Evolutionary conservation across 2,329 filamentous ascomycete genomes (phyloP).

Genomic region (Xylariaceae sp.): DNA sequence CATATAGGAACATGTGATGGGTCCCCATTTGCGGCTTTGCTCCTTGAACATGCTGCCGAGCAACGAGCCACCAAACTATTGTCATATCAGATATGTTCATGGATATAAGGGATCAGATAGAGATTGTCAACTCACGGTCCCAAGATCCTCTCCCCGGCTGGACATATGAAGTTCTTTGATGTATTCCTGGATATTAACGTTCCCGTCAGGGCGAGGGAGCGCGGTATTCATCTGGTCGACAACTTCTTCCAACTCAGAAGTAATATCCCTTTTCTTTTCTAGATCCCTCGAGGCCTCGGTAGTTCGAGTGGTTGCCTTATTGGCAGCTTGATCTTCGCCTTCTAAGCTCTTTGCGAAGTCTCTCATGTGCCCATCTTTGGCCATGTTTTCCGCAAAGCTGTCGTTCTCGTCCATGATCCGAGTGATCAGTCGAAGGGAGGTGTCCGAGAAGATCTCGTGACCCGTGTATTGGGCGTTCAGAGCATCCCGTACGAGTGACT

Average conservation of each 20-base stretch:
- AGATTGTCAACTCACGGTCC: conserved; percentile 28
- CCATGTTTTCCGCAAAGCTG: conserved; percentile 20
- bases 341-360: background rate
- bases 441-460: conserved; percentile 15
- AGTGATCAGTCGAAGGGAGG: conserved; percentile 27
- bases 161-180: conserved; percentile 39
- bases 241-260: conserved; percentile 26
- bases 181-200: conserved; percentile 39
- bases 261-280: background rate
- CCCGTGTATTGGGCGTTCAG: conserved; percentile 24
- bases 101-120: background rate
- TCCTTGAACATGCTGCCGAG: conserved; percentile 41
- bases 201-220: too few species aligned
- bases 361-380: conserved; percentile 26
- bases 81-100: conserved; percentile 1
- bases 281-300: background rate
- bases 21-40: conserved; percentile 46
- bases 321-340: background rate
- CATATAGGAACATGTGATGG: conserved; percentile 42
- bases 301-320: background rate
- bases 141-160: conserved; percentile 41
- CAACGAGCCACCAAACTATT: conserved; percentile 24
- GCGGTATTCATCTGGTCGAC: conserved; percentile 20
- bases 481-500: conserved; percentile 21
- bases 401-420: conserved; percentile 25